Evolutionary conservation across 176 grass and related monocot genomes (phyloP).

Genomic region (Avena insularis): DNA sequence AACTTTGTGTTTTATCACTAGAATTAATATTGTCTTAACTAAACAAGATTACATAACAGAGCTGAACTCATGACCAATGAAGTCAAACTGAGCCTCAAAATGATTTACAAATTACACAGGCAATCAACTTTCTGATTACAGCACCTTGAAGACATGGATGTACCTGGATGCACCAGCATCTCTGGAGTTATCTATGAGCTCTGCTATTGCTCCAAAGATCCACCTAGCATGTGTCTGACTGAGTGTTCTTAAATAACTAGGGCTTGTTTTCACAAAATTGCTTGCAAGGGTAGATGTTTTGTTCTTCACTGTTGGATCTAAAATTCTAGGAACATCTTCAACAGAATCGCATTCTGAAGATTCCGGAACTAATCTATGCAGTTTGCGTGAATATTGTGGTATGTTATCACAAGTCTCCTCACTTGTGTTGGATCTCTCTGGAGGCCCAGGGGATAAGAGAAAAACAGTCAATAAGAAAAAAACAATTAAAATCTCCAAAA

Average conservation of each 20-base stretch:
- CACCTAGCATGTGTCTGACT: constrained; percentile 79
- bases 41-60: no score
- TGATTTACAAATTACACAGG: no score
- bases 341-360: constrained; percentile 46
- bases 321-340: constrained; percentile 44
- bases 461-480: constrained; percentile 16
- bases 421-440: constrained; percentile 21
- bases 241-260: constrained; percentile 75
- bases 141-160: constrained; percentile 19
- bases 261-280: constrained; percentile 66
- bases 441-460: background rate
- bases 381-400: constrained; percentile 27
- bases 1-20: no score
- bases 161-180: constrained; percentile 37
- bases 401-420: constrained; percentile 61
- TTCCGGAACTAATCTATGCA: constrained; percentile 17
- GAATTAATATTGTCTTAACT: no score
- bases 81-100: no score
- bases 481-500: background rate
- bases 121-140: no score
- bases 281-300: constrained; percentile 39
- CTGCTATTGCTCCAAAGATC: constrained; percentile 88
- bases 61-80: no score
- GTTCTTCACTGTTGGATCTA: constrained; percentile 34
- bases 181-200: constrained; percentile 86